These are phyloP conservation scores for Harrya chromipes DNA, from an alignment of 768 basidiomycete species.

Conservation along the genomic window DNA sequence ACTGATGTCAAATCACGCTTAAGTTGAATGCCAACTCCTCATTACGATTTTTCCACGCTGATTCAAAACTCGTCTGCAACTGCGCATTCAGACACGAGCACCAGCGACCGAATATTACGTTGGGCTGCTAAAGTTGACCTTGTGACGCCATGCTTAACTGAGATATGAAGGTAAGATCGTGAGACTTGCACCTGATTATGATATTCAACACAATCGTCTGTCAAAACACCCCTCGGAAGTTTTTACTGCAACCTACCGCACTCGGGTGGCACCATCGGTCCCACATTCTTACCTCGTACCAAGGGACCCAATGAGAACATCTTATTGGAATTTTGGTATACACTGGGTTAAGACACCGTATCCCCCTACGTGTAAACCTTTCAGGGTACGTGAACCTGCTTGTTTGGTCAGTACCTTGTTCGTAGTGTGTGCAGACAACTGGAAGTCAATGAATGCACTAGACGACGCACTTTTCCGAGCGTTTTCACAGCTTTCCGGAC, in stretches of 20 bases:
- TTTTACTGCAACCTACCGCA: conserved; percentile 1
- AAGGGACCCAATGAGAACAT: too few relatives aligned
- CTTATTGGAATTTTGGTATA: too few relatives aligned
- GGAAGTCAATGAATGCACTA: not conserved
- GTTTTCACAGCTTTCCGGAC: conserved; percentile 3
- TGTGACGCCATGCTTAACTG: not conserved
- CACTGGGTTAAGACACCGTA: too few relatives aligned
- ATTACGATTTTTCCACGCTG: too few relatives aligned
- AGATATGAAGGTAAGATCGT: conserved; percentile 11
- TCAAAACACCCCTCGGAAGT: conserved; percentile 15
- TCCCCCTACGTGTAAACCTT: too few relatives aligned
- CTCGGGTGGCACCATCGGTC: conserved; percentile 6
- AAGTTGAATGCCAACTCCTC: too few relatives aligned
- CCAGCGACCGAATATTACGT: too few relatives aligned
- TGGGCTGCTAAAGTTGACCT: too few relatives aligned
- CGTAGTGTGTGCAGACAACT: not conserved
- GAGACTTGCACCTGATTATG: conserved; percentile 15
- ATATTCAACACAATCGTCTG: conserved; percentile 11
- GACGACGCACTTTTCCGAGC: conserved; percentile 5
- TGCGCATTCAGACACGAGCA: too few relatives aligned
- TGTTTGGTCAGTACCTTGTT: not conserved
- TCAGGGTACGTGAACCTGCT: conserved; percentile 6
- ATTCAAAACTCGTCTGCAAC: too few relatives aligned
- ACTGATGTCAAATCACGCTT: too few relatives aligned
- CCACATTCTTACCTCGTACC: not conserved